Percentiles rank a stretch among this genome's conserved stretches.
Conservation (phyloP, 441 rosid genomes). For the Erodium moschatum region DNA sequence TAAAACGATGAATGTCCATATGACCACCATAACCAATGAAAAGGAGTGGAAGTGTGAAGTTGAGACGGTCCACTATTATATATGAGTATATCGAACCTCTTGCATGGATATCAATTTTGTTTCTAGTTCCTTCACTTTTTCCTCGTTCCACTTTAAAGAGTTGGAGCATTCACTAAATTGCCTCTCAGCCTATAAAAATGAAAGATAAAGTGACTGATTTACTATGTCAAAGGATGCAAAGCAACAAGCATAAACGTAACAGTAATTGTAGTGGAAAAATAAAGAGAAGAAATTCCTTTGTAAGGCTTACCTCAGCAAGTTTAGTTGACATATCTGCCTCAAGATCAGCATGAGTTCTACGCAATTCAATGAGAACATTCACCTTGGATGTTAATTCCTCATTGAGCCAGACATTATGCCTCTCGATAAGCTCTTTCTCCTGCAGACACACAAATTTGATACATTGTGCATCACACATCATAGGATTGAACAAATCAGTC, state of each 20-base stretch:
- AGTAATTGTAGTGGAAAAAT: neutral
- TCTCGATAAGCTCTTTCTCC: constrained; percentile 89
- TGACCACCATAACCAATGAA: constrained; percentile 13
- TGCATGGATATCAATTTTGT: constrained; percentile 42
- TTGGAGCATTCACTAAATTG: constrained; percentile 50
- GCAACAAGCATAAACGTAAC: neutral
- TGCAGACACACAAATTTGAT: constrained; percentile 28
- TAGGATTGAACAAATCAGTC: neutral
- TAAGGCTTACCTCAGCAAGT: constrained; percentile 53
- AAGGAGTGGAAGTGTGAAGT: constrained; percentile 9
- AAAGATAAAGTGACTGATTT: constrained; percentile 20
- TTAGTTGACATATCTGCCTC: constrained; percentile 75
- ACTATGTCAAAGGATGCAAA: neutral
- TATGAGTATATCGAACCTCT: constrained; percentile 38
- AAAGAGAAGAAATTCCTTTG: neutral
- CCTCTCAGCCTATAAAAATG: constrained; percentile 44
- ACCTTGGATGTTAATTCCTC: constrained; percentile 80
- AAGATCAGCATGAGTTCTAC: constrained; percentile 53
- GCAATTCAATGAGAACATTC: constrained; percentile 50
- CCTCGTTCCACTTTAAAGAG: constrained; percentile 66
- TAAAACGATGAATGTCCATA: constrained; percentile 20
- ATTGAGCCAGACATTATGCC: constrained; percentile 85
- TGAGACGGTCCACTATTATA: neutral
- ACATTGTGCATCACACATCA: neutral
- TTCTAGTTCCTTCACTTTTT: constrained; percentile 70